Base-by-base conservation (phyloP, 768 basidiomycete species). In the Tephrocybe sp. region DNA sequence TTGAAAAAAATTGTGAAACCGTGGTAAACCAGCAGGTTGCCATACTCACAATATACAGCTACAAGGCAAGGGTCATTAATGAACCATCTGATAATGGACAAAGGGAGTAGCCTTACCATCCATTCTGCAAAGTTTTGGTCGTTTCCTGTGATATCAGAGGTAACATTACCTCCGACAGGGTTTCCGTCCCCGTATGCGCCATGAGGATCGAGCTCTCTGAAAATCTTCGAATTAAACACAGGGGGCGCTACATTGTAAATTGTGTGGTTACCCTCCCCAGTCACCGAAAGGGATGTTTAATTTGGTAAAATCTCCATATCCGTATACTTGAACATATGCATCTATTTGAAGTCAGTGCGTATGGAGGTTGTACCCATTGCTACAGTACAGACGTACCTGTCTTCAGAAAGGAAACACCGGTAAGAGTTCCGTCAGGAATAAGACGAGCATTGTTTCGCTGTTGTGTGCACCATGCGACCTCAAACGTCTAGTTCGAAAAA, bases 391-490 rank as follows among this genome's bases (percentile, higher is more conserved):
- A 10, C 21, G 9, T 5, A 45, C 72, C 68, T 25, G 73, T 75
- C 56, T 72, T 73, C 24, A 76, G 58, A 62, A 75, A 69, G 3
- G 71, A 68, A 25, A 73, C 70, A 24, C 73, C 74, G 11, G 66
- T 70, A 38, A 77, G 54, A 0, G 69, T 71, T 21, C 73, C 73
- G 50, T 77, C 74, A 0, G 76, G 76, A 53, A 77, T 75, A 12
- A 76, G 60, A 24, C 76, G 69, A 3, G 74, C 75, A 33, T 74
- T 70, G 58, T 77, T 77, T 39, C 75, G 68, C 7, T 65, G 68
- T 53, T 73, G 55, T 3, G 72, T 73, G 49, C 76, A 77, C 75
- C 74, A 77, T 4, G 76, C 76, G 11, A 77, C 73, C 53, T 75
- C 74, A 49, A 65, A 60, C 0, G 70, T 72, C 71, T 77, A 52